Evolutionary conservation across 106 monocot genomes (phyloP).

Genomic region (Dioscorea zingiberensis): DNA sequence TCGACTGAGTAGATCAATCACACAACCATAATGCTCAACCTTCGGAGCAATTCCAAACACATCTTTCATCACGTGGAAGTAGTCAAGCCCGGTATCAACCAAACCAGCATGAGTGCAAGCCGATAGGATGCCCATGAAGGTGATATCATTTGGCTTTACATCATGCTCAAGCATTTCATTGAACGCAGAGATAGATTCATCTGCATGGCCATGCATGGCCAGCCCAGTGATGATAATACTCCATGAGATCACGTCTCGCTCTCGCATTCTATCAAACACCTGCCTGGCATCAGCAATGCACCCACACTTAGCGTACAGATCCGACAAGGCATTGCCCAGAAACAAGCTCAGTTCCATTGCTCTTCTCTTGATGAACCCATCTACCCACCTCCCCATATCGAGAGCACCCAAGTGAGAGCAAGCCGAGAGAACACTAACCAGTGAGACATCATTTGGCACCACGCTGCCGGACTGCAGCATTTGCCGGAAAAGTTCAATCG

Average conservation of each 20-base stretch:
- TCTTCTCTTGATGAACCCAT: slow-evolving; percentile 18
- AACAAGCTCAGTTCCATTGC: slow-evolving; percentile 25
- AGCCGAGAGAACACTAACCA: slow-evolving; percentile 36
- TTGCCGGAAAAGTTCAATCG: slow-evolving; percentile 18
- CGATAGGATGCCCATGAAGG: slow-evolving; percentile 41
- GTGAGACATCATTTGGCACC: slow-evolving; percentile 33
- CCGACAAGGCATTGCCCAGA: slow-evolving; percentile 36
- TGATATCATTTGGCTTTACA: slow-evolving; percentile 30
- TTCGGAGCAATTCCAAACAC: slow-evolving; percentile 25
- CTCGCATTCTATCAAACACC: slow-evolving; percentile 24
- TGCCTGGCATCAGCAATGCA: slow-evolving; percentile 35
- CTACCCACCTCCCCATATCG: slow-evolving; percentile 32
- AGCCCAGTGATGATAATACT: slow-evolving; percentile 36
- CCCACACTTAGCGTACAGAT: slow-evolving; percentile 46
- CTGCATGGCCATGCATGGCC: slow-evolving; percentile 33
- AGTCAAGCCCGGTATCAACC: slow-evolving; percentile 21
- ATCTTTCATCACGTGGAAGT: slow-evolving; percentile 22
- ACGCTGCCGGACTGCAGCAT: slow-evolving; percentile 15
- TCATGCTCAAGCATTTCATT: slow-evolving; percentile 17
- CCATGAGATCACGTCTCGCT: slow-evolving; percentile 44
- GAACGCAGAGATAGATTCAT: slow-evolving; percentile 24
- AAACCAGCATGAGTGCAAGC: slow-evolving; percentile 42
- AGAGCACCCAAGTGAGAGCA: slow-evolving; percentile 36
- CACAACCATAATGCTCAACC: slow-evolving; percentile 44
- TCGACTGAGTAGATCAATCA: slow-evolving; percentile 43